Evolutionary conservation across 2,329 filamentous ascomycete genomes (phyloP).

Genomic region (Volutella citrinella): DNA sequence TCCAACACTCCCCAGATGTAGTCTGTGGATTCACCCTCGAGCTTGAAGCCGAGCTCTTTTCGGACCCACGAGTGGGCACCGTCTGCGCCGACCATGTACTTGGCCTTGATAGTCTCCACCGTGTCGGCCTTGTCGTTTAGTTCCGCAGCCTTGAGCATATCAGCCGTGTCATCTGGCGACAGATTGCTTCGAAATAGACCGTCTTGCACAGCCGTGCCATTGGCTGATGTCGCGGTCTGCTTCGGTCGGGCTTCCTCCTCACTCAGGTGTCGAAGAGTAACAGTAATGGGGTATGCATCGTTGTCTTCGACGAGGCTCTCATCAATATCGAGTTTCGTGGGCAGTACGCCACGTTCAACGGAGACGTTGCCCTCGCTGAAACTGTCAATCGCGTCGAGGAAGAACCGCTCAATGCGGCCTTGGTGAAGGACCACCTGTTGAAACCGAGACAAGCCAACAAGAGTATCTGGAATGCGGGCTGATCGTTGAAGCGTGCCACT

Average conservation of each 20-base stretch:
- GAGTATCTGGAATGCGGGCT: constrained; percentile 61
- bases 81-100: constrained; percentile 65
- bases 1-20: constrained; percentile 51
- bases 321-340: constrained; percentile 10
- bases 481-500: constrained; percentile 55
- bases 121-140: constrained; percentile 13
- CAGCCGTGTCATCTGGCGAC: constrained; percentile 12
- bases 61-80: constrained; percentile 67
- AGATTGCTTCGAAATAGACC: constrained; percentile 16
- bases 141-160: constrained; percentile 10
- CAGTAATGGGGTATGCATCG: constrained; percentile 13
- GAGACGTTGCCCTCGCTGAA: constrained; percentile 10
- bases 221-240: constrained; percentile 10
- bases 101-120: constrained; percentile 7
- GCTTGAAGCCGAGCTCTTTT: constrained; percentile 47
- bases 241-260: constrained; percentile 14
- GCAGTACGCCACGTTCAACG: constrained; percentile 13
- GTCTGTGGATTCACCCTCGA: constrained; percentile 53
- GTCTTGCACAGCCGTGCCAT: constrained; percentile 9
- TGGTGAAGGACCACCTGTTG: constrained; percentile 63
- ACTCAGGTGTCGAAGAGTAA: constrained; percentile 11
- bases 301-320: constrained; percentile 5
- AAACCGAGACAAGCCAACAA: constrained; percentile 59
- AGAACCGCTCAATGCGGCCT: constrained; percentile 18
- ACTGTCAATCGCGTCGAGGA: constrained; percentile 15